Conservation (phyloP, 129 eudicot genomes). For the Artemisia annua region DNA sequence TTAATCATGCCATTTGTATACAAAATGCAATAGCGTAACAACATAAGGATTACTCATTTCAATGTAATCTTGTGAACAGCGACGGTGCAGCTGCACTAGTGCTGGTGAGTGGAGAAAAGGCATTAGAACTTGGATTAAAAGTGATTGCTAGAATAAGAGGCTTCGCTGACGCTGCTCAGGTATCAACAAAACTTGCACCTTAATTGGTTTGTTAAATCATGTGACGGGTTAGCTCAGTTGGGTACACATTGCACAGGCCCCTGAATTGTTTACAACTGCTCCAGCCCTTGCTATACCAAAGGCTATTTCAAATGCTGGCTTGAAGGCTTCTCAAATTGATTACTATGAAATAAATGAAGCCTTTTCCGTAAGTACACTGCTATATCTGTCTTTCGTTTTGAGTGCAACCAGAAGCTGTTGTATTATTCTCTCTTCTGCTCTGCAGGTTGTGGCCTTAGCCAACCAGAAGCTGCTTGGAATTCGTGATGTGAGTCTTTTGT, state of each 20-base stretch:
- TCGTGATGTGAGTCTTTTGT: slow-evolving; percentile 56
- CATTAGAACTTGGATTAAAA: slow-evolving; percentile 64
- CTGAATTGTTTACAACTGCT: slow-evolving; percentile 88
- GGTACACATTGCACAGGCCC: slow-evolving; percentile 51
- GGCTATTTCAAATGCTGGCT: slow-evolving; percentile 82
- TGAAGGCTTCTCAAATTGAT: slow-evolving; percentile 72
- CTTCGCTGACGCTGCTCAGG: slow-evolving; percentile 96
- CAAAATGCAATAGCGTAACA: too few species aligned
- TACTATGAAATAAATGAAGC: slow-evolving; percentile 92
- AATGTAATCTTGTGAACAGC: slow-evolving; percentile 42
- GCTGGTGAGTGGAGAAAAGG: slow-evolving; percentile 90
- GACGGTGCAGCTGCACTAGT: slow-evolving; percentile 98
- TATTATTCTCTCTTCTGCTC: slow-evolving; percentile 15
- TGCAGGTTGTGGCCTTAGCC: slow-evolving; percentile 94
- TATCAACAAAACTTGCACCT: slow-evolving; percentile 23
- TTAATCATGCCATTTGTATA: too few species aligned
- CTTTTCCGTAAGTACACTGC: slow-evolving; percentile 62
- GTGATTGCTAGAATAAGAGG: slow-evolving; percentile 85
- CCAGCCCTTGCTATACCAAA: slow-evolving; percentile 95
- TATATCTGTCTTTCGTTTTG: background rate
- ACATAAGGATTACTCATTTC: background rate
- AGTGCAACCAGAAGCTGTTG: background rate
- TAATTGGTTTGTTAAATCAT: background rate
- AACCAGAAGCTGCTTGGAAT: slow-evolving; percentile 80
- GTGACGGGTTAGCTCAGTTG: background rate